Conservation (phyloP, 495 filamentous ascomycete genomes). For the Delitschia confertaspora region DNA sequence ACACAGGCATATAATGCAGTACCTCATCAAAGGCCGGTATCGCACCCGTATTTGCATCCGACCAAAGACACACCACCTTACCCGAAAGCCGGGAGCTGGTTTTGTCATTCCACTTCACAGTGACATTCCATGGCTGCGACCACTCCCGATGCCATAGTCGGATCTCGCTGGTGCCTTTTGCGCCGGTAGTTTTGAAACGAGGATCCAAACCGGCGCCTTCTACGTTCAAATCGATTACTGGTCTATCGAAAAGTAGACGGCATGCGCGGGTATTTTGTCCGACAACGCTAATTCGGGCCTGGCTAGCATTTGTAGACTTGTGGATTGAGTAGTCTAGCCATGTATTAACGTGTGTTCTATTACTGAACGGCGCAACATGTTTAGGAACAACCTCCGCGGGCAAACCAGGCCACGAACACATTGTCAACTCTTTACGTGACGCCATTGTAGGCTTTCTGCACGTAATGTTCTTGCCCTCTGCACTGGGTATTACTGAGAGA, state of each 20-base stretch:
- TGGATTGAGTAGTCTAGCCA: constrained; percentile 59
- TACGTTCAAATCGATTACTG: constrained; percentile 55
- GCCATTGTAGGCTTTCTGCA: constrained; percentile 39
- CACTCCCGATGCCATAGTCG: constrained; percentile 68
- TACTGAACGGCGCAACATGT: constrained; percentile 8
- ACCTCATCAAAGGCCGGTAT: constrained; percentile 87
- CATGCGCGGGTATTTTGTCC: constrained; percentile 65
- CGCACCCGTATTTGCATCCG: constrained; percentile 64
- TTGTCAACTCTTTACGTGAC: constrained; percentile 40
- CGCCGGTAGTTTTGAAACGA: constrained; percentile 49
- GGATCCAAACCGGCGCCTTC: constrained; percentile 44
- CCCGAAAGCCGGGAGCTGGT: constrained; percentile 51
- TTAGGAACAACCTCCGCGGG: constrained; percentile 40
- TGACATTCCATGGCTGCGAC: constrained; percentile 65
- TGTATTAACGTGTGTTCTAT: constrained; percentile 17
- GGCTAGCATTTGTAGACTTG: constrained; percentile 30
- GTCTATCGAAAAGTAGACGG: constrained; percentile 52
- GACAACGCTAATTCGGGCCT: constrained; percentile 49
- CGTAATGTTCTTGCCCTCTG: constrained; percentile 49
- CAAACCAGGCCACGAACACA: constrained; percentile 61
- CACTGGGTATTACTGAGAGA: constrained; percentile 60
- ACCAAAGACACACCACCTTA: constrained; percentile 74
- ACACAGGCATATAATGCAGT: constrained; percentile 61
- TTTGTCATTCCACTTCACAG: constrained; percentile 54
- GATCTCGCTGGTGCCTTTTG: constrained; percentile 47